Percentiles rank a stretch among this genome's conserved stretches.
Conservation (phyloP, 306 rosid species). For the Prosopis cineraria region DNA sequence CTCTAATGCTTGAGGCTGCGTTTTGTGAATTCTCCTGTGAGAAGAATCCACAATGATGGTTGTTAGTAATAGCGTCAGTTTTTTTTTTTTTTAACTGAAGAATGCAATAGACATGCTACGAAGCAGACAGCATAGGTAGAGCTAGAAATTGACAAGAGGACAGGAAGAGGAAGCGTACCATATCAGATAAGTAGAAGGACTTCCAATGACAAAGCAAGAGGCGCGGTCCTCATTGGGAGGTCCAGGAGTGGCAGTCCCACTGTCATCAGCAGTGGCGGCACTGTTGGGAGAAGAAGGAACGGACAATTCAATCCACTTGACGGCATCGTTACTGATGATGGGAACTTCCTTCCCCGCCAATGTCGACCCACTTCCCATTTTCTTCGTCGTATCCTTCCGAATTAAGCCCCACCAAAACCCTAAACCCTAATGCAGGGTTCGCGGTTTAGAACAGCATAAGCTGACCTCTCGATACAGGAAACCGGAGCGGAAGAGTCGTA, state of each 20-base stretch:
- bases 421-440: conserved; percentile 36
- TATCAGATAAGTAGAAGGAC: conserved; percentile 65
- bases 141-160: not conserved
- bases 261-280: conserved; percentile 22
- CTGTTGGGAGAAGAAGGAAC: conserved; percentile 51
- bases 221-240: conserved; percentile 60
- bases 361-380: conserved; percentile 56
- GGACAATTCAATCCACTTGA: conserved; percentile 66
- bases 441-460: not conserved
- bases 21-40: conserved; percentile 79
- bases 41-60: not conserved
- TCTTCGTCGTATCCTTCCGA: conserved; percentile 21
- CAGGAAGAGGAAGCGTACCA: conserved; percentile 53
- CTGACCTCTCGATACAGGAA: not conserved
- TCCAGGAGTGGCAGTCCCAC: conserved; percentile 29
- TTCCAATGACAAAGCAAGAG: conserved; percentile 61
- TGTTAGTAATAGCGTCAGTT: conserved; percentile 5
- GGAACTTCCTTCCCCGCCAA: conserved; percentile 81
- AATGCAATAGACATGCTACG: not conserved
- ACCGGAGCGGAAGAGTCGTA: not conserved
- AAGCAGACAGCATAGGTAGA: not conserved
- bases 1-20: conserved; percentile 62
- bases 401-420: conserved; percentile 32
- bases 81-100: not conserved
- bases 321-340: conserved; percentile 62